Evolutionary conservation across 129 eudicot genomes (phyloP), one percentile per base, ranked within the genome.

Genomic region (Smallanthus sonchifolius): DNA sequence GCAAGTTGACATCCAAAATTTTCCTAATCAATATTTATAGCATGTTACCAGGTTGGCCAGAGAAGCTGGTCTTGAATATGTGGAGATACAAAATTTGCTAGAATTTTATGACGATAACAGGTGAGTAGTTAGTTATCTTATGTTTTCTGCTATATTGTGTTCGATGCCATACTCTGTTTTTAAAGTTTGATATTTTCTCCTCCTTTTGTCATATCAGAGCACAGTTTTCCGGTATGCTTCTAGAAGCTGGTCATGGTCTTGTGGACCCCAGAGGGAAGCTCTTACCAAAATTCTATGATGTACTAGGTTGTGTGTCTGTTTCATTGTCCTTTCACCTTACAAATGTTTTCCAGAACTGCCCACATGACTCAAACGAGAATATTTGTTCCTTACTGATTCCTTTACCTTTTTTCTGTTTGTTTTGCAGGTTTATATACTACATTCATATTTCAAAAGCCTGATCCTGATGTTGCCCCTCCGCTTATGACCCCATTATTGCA

Each of bases 71-170:
- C 97, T 94, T 72, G 97, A 94, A 76, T 91, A 94, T 49, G 82
- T 91, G 68, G 98, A 94, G 87, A 90, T 94, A 64, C 97, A 90
- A 69, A 94, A 88, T 81, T 68, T 94, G 81, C 87, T 91, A 3
- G 98, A 94, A 11, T 94, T 94, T 76, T 94, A 90, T 71, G 98
- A 94, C 54, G 98, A 94, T 80, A 87, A 94, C 70, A 91, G 95
- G 98, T 94, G 59, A 72, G 61, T 68, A 55, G 49, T 37, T 68
- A 55, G 49, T 37, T 37, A 0, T 14, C 34, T 10, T 44, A 45
- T 75, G 35, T 35, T 44, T 17, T 62, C 61, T 30, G 10, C 49
- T 20, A 37, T 35, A 30, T 9, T 10, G 19, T 77, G 20, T 16
- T 43, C 10, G 13, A 44, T 24, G 39, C 48, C 10, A 45, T 24